phyloP scores from a whole-genome alignment of 164 flowering plant genomes.

The Macadamia integrifolia region DNA sequence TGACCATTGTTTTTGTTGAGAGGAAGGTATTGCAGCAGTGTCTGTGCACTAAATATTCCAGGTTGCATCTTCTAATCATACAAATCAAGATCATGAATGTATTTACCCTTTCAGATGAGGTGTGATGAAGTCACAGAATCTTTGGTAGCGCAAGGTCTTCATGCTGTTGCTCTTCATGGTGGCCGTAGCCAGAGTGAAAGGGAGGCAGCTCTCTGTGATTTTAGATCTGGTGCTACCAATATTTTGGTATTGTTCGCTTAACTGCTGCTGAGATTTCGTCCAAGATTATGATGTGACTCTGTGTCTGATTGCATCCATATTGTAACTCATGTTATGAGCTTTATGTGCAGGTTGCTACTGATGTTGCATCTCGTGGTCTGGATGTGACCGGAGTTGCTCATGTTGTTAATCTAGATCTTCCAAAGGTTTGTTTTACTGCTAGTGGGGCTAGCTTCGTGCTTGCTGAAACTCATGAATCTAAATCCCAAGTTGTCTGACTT shows the following conservation, averaged over 20 bases:
- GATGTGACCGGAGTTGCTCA: conserved; percentile 68
- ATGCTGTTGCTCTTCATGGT: conserved; percentile 70
- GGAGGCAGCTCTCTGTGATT: conserved; percentile 58
- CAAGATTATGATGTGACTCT: conserved; percentile 6
- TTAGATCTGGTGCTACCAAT: conserved; percentile 49
- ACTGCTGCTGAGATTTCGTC: background rate
- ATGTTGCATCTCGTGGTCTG: conserved; percentile 76
- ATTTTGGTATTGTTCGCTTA: conserved; percentile 40
- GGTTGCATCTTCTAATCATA: background rate
- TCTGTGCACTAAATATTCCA: background rate
- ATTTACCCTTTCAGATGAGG: conserved; percentile 28
- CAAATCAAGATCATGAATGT: background rate
- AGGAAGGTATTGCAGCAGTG: conserved; percentile 36
- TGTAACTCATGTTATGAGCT: conserved; percentile 12
- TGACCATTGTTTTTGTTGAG: conserved; percentile 67
- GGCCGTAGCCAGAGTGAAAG: conserved; percentile 69
- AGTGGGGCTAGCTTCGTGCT: conserved; percentile 9
- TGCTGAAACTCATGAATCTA: background rate
- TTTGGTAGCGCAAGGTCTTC: conserved; percentile 52
- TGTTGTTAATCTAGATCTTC: conserved; percentile 68
- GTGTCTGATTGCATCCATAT: conserved; percentile 10
- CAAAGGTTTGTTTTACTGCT: conserved; percentile 42
- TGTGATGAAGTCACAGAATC: conserved; percentile 68
- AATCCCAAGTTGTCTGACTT: background rate
- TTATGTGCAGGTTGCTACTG: conserved; percentile 57